Conservation (phyloP, 2,329 filamentous ascomycete species). For the Phaeosphaeriaceae sp. region DNA sequence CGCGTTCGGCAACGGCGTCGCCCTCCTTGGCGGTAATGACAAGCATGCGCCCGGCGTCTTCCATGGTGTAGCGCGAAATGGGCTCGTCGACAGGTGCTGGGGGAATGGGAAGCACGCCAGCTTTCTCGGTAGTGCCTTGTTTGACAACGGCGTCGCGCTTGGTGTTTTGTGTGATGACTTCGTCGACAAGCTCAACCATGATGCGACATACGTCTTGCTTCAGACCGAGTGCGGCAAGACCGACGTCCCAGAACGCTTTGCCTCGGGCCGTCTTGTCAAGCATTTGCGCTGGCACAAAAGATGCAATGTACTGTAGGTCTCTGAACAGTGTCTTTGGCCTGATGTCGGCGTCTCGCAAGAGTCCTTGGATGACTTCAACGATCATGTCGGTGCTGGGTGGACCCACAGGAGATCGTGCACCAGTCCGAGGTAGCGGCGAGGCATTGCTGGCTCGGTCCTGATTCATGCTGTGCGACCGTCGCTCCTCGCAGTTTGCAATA, state of each 20-base stretch:
- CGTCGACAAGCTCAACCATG: conserved; percentile 78
- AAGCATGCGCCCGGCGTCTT: conserved; percentile 87
- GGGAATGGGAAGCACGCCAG: conserved; percentile 13
- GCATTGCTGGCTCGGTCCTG: conserved; percentile 43
- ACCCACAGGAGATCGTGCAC: conserved; percentile 45
- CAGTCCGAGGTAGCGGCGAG: conserved; percentile 47
- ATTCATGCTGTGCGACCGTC: conserved; percentile 65
- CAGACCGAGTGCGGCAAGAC: conserved; percentile 83
- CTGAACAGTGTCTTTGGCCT: conserved; percentile 57
- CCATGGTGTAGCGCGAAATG: conserved; percentile 71
- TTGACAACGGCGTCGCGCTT: conserved; percentile 57
- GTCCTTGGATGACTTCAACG: conserved; percentile 51
- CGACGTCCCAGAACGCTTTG: conserved; percentile 90
- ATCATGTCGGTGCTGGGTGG: conserved; percentile 53
- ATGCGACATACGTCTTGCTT: conserved; percentile 88
- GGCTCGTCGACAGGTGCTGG: conserved; percentile 35
- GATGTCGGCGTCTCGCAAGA: conserved; percentile 55
- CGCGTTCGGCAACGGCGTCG: conserved; percentile 84
- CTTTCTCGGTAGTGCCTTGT: conserved; percentile 33
- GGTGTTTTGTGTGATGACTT: conserved; percentile 72
- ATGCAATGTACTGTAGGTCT: conserved; percentile 63
- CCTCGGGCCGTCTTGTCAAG: conserved; percentile 65
- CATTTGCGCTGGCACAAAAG: conserved; percentile 64
- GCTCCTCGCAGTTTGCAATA: conserved; percentile 73
- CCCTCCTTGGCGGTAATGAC: conserved; percentile 94